A percentile compares a stretch with the other conserved stretches of the same genome.
Conservation (phyloP, 352 stramenopile genomes). For the Pythium insidiosum region DNA sequence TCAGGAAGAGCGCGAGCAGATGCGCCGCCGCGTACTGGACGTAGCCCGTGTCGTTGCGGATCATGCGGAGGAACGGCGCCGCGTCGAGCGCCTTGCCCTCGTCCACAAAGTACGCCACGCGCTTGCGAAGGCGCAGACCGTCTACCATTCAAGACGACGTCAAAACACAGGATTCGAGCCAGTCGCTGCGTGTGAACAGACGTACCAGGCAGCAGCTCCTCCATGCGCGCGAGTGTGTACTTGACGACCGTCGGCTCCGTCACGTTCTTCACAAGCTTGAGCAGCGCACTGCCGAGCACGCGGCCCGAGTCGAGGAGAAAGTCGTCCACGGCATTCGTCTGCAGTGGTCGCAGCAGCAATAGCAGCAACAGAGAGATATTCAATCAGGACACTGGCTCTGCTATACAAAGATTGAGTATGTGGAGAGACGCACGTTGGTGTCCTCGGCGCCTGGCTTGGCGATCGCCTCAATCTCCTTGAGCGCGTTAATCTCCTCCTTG, state of each 20-base stretch:
- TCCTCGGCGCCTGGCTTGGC: constrained; percentile 61
- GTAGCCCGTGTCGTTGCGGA: constrained; percentile 81
- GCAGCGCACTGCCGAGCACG: constrained; percentile 47
- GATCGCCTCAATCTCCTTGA: constrained; percentile 78
- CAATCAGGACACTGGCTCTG: too few relatives aligned
- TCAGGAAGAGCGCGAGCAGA: constrained; percentile 79
- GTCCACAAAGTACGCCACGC: constrained; percentile 69
- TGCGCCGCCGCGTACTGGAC: constrained; percentile 76
- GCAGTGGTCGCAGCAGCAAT: constrained; percentile 1
- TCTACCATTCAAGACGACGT: constrained; percentile 44
- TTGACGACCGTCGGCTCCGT: constrained; percentile 82
- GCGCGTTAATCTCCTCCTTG: constrained; percentile 76
- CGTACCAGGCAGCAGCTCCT: constrained; percentile 73
- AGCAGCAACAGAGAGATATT: neutral
- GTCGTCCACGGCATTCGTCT: constrained; percentile 67
- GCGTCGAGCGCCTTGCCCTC: constrained; percentile 70
- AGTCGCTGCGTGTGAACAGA: neutral
- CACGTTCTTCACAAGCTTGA: constrained; percentile 86
- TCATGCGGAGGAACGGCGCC: constrained; percentile 73
- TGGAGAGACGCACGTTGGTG: constrained; percentile 23
- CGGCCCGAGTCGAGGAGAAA: constrained; percentile 63
- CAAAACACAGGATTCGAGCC: neutral
- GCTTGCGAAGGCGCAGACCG: constrained; percentile 67
- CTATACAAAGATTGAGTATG: neutral
- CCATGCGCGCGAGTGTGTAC: constrained; percentile 82